A percentile compares a stretch with the other conserved stretches of the same genome.
These are phyloP conservation scores for Diaporthe amygdali DNA, from an alignment of 2,329 filamentous ascomycete genomes.

Conservation along the genomic window DNA sequence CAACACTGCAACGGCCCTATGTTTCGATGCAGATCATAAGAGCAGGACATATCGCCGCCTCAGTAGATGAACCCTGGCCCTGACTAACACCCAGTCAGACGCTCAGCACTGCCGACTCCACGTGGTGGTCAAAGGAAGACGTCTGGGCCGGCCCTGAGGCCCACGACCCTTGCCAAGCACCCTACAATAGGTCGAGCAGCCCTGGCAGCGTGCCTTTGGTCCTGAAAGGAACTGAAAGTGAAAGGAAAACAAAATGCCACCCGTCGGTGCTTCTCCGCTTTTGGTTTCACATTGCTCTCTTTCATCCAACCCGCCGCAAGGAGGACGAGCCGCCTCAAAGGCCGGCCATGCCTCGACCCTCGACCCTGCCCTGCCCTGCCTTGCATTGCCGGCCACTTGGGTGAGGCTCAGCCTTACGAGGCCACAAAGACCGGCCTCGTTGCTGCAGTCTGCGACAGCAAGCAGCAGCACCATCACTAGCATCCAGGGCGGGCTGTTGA, in stretches of 20 bases:
- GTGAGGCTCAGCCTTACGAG: constrained; percentile 11
- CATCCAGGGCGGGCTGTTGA: too few species aligned
- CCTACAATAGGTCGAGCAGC: neutral
- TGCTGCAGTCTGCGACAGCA: neutral
- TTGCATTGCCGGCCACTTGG: neutral
- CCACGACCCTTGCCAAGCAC: neutral
- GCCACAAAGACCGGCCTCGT: constrained; percentile 3
- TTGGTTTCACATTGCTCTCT: constrained; percentile 9
- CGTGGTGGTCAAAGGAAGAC: constrained; percentile 8
- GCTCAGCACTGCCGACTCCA: neutral
- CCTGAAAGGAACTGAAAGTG: neutral
- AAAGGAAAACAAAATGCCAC: neutral
- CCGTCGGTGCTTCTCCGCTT: neutral
- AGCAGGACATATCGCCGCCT: neutral
- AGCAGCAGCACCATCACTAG: neutral
- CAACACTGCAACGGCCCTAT: neutral
- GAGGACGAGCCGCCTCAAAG: neutral
- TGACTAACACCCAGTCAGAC: neutral
- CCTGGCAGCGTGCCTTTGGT: neutral
- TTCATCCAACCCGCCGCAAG: neutral
- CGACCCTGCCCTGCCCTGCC: too few species aligned
- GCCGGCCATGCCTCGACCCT: neutral
- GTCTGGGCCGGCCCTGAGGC: constrained; percentile 1
- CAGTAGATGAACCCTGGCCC: too few species aligned
- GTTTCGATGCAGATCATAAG: neutral